These are phyloP conservation scores for Tetradesmus lagerheimii DNA, from an alignment of 139 green algal genomes.

Conservation along the genomic window DNA sequence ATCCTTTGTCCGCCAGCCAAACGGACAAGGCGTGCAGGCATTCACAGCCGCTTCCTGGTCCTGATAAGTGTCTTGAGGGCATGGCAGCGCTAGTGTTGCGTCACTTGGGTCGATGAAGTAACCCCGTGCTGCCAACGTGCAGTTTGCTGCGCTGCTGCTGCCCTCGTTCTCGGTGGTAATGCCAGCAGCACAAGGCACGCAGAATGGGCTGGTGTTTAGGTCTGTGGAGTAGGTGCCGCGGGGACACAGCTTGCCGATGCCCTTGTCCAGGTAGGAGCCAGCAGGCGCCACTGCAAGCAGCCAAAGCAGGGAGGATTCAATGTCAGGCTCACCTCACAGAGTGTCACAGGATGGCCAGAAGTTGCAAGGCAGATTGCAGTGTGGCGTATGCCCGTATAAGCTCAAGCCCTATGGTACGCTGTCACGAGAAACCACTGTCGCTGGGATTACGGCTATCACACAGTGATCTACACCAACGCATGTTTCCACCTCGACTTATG, in stretches of 20 bases:
- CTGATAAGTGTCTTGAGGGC: background rate
- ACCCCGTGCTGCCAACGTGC: background rate
- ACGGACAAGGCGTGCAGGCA: background rate
- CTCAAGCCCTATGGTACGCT: no score
- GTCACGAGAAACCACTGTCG: no score
- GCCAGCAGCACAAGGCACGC: background rate
- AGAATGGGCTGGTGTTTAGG: background rate
- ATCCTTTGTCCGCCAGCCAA: slow-evolving; percentile 3
- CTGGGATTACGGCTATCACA: no score
- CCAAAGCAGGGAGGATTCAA: background rate
- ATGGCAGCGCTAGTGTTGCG: background rate
- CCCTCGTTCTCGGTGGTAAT: background rate
- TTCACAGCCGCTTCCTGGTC: background rate
- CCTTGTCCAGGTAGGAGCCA: slow-evolving; percentile 12
- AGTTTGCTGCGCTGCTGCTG: background rate
- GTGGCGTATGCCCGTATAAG: no score
- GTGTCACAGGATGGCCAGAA: no score
- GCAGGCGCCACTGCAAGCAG: background rate
- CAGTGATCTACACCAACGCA: no score
- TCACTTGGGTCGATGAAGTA: background rate
- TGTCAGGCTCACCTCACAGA: no score
- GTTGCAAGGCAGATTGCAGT: no score
- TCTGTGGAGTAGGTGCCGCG: background rate
- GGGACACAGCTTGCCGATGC: slow-evolving; percentile 30
- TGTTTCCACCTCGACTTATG: no score